phyloP scores from a whole-genome alignment of 2,329 filamentous ascomycete genomes.

The Calonectria pseudoreteaudii region DNA sequence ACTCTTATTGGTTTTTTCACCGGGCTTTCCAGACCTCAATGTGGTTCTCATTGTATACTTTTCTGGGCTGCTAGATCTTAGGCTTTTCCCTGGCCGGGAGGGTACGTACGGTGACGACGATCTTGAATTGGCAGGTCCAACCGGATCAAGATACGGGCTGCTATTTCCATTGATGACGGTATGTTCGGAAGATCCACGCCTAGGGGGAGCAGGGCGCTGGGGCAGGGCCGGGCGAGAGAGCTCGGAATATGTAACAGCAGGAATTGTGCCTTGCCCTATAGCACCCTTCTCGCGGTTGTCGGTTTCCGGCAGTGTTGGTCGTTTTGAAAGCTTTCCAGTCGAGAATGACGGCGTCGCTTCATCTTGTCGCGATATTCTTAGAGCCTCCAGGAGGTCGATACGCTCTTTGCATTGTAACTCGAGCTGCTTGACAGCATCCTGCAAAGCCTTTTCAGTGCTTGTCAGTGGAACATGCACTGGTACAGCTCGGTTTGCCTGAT shows the following conservation, averaged over 20 bases:
- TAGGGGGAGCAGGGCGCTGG: constrained; percentile 67
- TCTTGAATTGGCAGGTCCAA: constrained; percentile 29
- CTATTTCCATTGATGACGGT: constrained; percentile 52
- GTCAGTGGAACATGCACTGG: constrained; percentile 76
- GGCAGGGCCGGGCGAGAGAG: constrained; percentile 77
- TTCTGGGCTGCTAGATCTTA: constrained; percentile 68
- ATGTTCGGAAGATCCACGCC: constrained; percentile 64
- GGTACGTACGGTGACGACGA: constrained; percentile 47
- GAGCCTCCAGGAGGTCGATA: constrained; percentile 86
- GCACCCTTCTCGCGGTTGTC: constrained; percentile 62
- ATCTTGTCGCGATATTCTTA: constrained; percentile 73
- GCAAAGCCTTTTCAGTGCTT: constrained; percentile 85
- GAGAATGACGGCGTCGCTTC: constrained; percentile 31
- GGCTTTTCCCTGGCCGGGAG: constrained; percentile 51
- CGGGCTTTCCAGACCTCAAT: constrained; percentile 61
- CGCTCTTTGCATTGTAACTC: constrained; percentile 94
- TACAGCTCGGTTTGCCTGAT: constrained; percentile 81
- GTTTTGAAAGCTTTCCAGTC: constrained; percentile 37
- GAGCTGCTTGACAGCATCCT: constrained; percentile 83
- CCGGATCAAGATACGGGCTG: constrained; percentile 32
- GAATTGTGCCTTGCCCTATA: constrained; percentile 86
- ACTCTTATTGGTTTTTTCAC: constrained; percentile 56
- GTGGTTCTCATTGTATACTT: constrained; percentile 73
- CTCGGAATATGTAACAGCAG: constrained; percentile 82
- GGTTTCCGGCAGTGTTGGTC: constrained; percentile 33